These are phyloP conservation scores for Kwoniella sp. DNA, from an alignment of 768 basidiomycete species.

Conservation along the genomic window DNA sequence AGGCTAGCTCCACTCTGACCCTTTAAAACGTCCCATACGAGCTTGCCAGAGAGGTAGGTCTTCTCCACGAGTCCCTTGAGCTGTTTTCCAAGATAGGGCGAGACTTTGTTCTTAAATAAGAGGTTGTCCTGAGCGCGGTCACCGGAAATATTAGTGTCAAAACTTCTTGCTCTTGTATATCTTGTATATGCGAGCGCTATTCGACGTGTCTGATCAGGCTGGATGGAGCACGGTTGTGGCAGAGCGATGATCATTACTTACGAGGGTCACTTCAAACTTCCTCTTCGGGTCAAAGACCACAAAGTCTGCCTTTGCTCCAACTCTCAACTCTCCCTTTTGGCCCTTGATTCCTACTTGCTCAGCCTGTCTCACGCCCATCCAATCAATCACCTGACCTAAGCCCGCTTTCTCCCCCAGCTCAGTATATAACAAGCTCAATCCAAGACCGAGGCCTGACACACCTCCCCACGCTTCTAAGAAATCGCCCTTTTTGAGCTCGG, in stretches of 20 bases:
- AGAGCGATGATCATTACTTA: no score
- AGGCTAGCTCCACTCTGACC: slow-evolving; percentile 4
- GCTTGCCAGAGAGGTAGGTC: slow-evolving; percentile 75
- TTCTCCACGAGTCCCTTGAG: slow-evolving; percentile 72
- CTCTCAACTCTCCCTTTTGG: slow-evolving; percentile 70
- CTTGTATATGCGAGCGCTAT: no score
- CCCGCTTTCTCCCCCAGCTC: slow-evolving; percentile 58
- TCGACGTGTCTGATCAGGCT: no score
- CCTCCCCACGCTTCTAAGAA: slow-evolving; percentile 94
- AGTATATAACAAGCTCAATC: slow-evolving; percentile 85
- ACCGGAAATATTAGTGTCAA: no score
- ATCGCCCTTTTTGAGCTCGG: slow-evolving; percentile 73
- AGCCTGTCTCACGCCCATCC: slow-evolving; percentile 75
- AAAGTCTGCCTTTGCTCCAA: slow-evolving; percentile 83
- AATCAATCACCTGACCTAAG: slow-evolving; percentile 68
- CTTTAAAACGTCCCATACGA: slow-evolving; percentile 61
- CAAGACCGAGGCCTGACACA: slow-evolving; percentile 85
- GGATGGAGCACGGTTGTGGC: no score
- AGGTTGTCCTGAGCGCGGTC: slow-evolving; percentile 59
- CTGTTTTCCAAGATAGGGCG: slow-evolving; percentile 77
- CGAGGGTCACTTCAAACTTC: slow-evolving; percentile 53
- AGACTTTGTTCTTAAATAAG: slow-evolving; percentile 90
- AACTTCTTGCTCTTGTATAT: no score
- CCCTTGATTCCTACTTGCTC: slow-evolving; percentile 72
- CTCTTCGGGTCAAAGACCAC: slow-evolving; percentile 74